phyloP scores from a whole-genome alignment of 768 basidiomycete genomes.

The Agaricus blazei region DNA sequence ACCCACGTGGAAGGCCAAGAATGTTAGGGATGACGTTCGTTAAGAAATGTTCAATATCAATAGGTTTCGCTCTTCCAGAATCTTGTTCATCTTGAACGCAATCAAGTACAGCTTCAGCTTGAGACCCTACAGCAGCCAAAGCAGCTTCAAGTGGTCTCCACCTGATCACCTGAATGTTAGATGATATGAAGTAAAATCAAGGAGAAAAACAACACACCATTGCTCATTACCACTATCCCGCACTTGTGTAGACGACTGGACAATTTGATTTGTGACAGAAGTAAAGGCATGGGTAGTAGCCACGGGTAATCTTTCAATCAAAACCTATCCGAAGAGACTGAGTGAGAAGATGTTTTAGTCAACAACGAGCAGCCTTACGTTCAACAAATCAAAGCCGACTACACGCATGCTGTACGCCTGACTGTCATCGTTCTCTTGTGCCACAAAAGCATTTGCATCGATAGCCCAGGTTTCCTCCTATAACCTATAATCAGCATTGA shows the following conservation, averaged over 20 bases:
- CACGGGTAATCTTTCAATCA: constrained; percentile 51
- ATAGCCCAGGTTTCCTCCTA: constrained; percentile 90
- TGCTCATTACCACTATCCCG: constrained; percentile 50
- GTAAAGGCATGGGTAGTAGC: constrained; percentile 53
- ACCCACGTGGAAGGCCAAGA: constrained; percentile 60
- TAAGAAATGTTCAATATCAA: constrained; percentile 77
- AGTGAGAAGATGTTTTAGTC: not conserved
- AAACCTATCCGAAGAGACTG: constrained; percentile 30
- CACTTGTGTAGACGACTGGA: constrained; percentile 49
- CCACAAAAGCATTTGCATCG: constrained; percentile 89
- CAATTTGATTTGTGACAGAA: constrained; percentile 44
- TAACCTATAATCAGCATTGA: constrained; percentile 1
- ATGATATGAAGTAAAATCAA: not conserved
- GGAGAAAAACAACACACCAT: constrained; percentile 44
- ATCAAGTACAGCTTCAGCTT: constrained; percentile 72
- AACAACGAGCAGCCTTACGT: constrained; percentile 35
- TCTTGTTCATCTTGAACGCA: constrained; percentile 73
- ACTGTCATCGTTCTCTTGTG: constrained; percentile 92
- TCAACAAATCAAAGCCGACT: constrained; percentile 79
- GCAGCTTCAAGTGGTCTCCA: constrained; percentile 91
- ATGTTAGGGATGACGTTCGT: constrained; percentile 75
- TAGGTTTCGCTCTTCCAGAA: constrained; percentile 53
- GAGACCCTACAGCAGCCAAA: constrained; percentile 76
- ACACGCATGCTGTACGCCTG: constrained; percentile 78
- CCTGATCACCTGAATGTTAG: constrained; percentile 35